Base-by-base conservation (phyloP, 2,329 filamentous ascomycete species). In the Simplicillium aogashimaense region DNA sequence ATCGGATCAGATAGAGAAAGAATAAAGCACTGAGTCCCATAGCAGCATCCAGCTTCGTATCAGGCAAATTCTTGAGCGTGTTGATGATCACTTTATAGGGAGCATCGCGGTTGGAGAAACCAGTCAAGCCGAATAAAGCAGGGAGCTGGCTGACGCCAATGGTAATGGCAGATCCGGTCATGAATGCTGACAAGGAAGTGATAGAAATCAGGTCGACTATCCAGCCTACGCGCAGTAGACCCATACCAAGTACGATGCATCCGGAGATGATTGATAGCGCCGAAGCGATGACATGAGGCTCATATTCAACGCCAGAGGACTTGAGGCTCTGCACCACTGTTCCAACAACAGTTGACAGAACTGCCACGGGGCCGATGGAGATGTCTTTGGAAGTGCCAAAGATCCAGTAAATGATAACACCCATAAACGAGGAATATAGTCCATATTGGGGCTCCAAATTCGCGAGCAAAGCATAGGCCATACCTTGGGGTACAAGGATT, bases 281-380 rank as follows among this genome's bases (percentile, higher is more conserved):
- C 9, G 83, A 86, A 2, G 89, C 88, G 50, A 95, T 76, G 29
- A 82, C 70, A 54, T 86, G 76, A 10, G 68, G 66, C 0, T 68
- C 64, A 10, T 84, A 49, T 4, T 79, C 64, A 0, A 82, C 81
- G 13, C 78, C 58, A 3, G 70, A 57, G 7, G 65, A 56, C 38
- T 69, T 58, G 33, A 85, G 79, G 30, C 81, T 72, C 34, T 73
- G 58, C 35, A 97, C 80, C 38, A 97, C 80, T 39, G 83, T 83
- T 35, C 92, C 92, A 3, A 86, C 83, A 13, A 98, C 74, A 3
- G 86, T 94, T 2, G 89, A 97, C 74, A 97, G 84, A 49, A 97
- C 92, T 30, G 92, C 92, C 37, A 97, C 92, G 28, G 90, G 90
- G 13, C 90, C 90, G 42, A 97, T 97, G 9, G 90, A 95, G 55